Evolutionary conservation across 352 stramenopile species (phyloP).

Genomic region (Globisporangium middletonii): DNA sequence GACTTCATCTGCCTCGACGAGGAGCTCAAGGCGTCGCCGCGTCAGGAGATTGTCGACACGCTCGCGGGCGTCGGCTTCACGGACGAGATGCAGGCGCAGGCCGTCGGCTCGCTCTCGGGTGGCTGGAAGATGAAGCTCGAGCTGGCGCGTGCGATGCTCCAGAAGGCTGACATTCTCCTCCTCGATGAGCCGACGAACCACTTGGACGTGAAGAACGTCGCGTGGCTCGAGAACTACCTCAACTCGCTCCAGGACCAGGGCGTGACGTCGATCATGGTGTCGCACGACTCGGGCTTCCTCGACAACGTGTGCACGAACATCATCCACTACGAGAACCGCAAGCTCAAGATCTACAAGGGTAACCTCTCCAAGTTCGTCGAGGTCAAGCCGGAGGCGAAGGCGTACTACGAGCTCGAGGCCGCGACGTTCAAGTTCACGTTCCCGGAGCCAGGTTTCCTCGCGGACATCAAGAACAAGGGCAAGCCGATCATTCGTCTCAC

Average conservation of each 20-base stretch:
- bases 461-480: conserved; percentile 89
- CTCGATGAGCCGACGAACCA: conserved; percentile 96
- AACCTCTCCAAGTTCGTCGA: conserved; percentile 84
- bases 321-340: conserved; percentile 95
- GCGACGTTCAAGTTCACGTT: conserved; percentile 85
- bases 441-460: conserved; percentile 84
- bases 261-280: conserved; percentile 93
- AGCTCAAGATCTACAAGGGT: conserved; percentile 87
- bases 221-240: conserved; percentile 92
- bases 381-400: conserved; percentile 83
- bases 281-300: conserved; percentile 96
- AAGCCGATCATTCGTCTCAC: conserved; percentile 88
- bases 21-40: conserved; percentile 87
- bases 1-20: conserved; percentile 85
- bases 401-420: conserved; percentile 85
- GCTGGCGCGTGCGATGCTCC: conserved; percentile 91
- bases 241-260: conserved; percentile 60
- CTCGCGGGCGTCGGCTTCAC: conserved; percentile 93
- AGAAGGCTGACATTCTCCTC: conserved; percentile 95
- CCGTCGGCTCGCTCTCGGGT: conserved; percentile 92
- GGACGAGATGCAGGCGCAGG: conserved; percentile 88
- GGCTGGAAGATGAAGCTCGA: conserved; percentile 96
- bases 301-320: conserved; percentile 98
- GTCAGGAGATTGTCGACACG: conserved; percentile 89
- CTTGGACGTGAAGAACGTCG: conserved; percentile 91